These are phyloP conservation scores for Suhomyces bokatorum DNA, from an alignment of 1,139 yeast species.

Conservation along the genomic window DNA sequence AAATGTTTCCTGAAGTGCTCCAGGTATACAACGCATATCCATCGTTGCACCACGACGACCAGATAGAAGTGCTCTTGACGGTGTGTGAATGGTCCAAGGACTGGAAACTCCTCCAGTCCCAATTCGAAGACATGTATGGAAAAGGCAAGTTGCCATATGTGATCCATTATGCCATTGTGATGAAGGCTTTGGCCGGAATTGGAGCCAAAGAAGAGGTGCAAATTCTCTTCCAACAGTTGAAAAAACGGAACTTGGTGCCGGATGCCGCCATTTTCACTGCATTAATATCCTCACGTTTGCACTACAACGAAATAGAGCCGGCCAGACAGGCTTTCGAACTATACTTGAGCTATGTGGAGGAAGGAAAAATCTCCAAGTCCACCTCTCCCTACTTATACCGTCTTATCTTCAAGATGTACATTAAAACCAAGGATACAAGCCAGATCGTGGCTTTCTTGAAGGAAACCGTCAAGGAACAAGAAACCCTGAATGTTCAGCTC, in stretches of 20 bases:
- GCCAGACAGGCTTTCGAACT: constrained; percentile 30
- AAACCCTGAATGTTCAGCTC: constrained; percentile 15
- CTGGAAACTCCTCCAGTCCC: constrained; percentile 61
- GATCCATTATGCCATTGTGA: constrained; percentile 62
- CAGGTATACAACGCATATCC: constrained; percentile 27
- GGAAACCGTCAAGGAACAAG: constrained; percentile 28
- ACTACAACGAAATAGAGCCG: constrained; percentile 45
- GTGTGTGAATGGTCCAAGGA: constrained; percentile 54
- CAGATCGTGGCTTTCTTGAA: constrained; percentile 45
- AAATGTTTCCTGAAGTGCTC: constrained; percentile 27
- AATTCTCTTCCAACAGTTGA: constrained; percentile 49
- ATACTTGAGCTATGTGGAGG: constrained; percentile 18
- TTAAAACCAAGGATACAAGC: constrained; percentile 37
- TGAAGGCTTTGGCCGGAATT: constrained; percentile 59
- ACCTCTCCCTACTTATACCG: constrained; percentile 42
- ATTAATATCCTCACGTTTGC: constrained; percentile 48
- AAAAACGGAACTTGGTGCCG: constrained; percentile 50
- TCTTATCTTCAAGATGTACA: constrained; percentile 40
- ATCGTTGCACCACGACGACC: constrained; percentile 35
- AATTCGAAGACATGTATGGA: constrained; percentile 63
- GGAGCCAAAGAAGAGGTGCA: constrained; percentile 59
- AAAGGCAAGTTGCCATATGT: constrained; percentile 56
- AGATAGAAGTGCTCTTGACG: constrained; percentile 46
- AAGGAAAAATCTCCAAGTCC: constrained; percentile 24
- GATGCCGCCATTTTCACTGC: constrained; percentile 48